Evolutionary conservation across 2,329 filamentous ascomycete genomes (phyloP).

Genomic region (Cyanodermella asteris): DNA sequence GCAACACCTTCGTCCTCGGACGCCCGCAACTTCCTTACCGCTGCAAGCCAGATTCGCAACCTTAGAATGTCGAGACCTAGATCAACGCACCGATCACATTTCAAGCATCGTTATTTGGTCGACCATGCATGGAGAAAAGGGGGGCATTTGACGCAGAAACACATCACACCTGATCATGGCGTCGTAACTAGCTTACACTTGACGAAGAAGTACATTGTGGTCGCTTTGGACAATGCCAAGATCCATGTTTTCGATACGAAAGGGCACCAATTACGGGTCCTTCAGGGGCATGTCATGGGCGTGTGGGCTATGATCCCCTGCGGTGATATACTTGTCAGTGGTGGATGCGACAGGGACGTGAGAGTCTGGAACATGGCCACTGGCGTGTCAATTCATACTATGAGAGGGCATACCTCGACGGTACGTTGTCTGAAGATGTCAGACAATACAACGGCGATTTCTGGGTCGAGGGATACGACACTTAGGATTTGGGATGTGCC

Average conservation of each 20-base stretch:
- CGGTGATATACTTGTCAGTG: slow-evolving; percentile 85
- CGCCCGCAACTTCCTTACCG: slow-evolving; percentile 7
- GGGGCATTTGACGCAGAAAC: slow-evolving; percentile 58
- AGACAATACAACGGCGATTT: slow-evolving; percentile 81
- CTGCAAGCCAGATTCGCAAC: slow-evolving; percentile 5
- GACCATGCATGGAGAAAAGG: slow-evolving; percentile 92
- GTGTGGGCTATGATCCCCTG: slow-evolving; percentile 99
- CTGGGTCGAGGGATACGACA: slow-evolving; percentile 84
- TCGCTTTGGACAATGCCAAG: slow-evolving; percentile 91
- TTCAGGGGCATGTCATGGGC: slow-evolving; percentile 94
- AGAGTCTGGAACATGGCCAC: slow-evolving; percentile 91
- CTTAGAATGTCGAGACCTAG: slow-evolving; percentile 3
- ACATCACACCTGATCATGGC: slow-evolving; percentile 89
- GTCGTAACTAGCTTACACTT: slow-evolving; percentile 91
- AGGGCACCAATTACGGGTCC: slow-evolving; percentile 65
- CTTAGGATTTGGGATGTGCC: slow-evolving; percentile 86
- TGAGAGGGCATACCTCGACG: slow-evolving; percentile 89
- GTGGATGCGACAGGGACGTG: slow-evolving; percentile 89
- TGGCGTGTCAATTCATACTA: slow-evolving; percentile 55
- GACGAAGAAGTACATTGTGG: slow-evolving; percentile 89
- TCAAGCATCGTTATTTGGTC: slow-evolving; percentile 92
- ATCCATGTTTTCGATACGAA: slow-evolving; percentile 95
- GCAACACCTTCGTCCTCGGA: too few relatives aligned
- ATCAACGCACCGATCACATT: slow-evolving; percentile 32
- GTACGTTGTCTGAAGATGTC: slow-evolving; percentile 97